Percentiles rank a stretch among this genome's conserved stretches.
Evolutionary conservation across 2,329 filamentous ascomycete genomes (phyloP).

Genomic region (Didymella lethalis): DNA sequence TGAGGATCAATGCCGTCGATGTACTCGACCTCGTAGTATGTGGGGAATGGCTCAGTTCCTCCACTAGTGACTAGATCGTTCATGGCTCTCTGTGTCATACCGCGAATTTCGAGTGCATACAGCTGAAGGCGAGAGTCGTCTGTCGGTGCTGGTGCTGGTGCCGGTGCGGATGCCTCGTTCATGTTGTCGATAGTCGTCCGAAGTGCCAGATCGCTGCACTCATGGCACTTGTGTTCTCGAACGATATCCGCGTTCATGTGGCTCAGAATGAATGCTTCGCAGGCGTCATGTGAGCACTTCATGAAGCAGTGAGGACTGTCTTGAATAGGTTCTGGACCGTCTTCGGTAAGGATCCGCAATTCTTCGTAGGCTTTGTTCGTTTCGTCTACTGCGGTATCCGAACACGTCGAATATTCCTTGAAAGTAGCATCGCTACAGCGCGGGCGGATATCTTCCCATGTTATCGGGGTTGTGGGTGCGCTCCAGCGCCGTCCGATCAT

Average conservation of each 20-base stretch:
- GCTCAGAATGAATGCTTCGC: not conserved
- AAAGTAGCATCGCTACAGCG: not conserved
- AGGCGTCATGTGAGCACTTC: not conserved
- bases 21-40: not conserved
- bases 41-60: not conserved
- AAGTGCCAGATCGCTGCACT: not conserved
- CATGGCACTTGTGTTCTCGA: not conserved
- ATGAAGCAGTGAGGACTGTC: not conserved
- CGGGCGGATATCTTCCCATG: not conserved
- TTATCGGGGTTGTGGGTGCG: not conserved
- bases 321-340: not conserved
- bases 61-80: not conserved
- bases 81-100: not conserved
- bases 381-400: not conserved
- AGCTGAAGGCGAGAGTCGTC: not conserved
- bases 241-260: not conserved
- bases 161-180: not conserved
- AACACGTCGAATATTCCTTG: not conserved
- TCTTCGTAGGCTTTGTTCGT: not conserved
- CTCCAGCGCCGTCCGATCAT: not conserved
- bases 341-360: not conserved
- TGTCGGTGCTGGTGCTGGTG: not conserved
- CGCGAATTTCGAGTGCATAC: not conserved
- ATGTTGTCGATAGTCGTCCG: not conserved
- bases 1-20: not conserved